Conservation (phyloP, 495 filamentous ascomycete species). For the Penicillium soppii region DNA sequence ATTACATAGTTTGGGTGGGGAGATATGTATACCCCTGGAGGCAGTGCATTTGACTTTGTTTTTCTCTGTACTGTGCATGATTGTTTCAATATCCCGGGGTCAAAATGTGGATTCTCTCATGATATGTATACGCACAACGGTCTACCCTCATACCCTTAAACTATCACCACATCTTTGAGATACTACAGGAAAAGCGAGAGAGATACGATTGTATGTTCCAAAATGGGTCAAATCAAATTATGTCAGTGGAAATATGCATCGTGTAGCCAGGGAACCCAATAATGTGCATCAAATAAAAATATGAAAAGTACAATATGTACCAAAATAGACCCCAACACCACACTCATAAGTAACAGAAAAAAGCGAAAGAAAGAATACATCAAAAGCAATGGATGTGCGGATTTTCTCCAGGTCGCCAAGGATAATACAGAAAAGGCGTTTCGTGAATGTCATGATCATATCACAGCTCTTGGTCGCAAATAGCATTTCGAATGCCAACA, state of each 20-base stretch:
- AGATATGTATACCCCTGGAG: conserved; percentile 7
- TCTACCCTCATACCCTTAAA: too few species aligned
- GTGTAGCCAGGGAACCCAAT: background rate
- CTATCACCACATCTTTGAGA: too few species aligned
- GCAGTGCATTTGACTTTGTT: conserved; percentile 3
- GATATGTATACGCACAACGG: too few species aligned
- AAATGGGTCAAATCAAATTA: background rate
- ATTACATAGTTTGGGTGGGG: conserved; percentile 1
- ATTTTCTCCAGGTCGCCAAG: background rate
- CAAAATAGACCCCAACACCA: background rate
- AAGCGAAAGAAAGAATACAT: background rate
- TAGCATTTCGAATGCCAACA: background rate
- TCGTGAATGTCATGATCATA: background rate
- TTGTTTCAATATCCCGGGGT: background rate
- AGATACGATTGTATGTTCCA: background rate
- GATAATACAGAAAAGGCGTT: conserved; percentile 6
- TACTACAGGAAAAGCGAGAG: too few species aligned
- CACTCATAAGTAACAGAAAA: background rate
- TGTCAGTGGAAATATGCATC: background rate
- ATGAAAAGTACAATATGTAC: too few species aligned
- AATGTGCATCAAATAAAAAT: background rate
- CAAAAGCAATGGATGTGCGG: background rate
- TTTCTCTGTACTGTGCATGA: background rate
- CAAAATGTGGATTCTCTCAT: too few species aligned
- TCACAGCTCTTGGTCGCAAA: conserved; percentile 5